These are phyloP conservation scores for Manihot esculenta DNA, from an alignment of 441 rosid species.

Conservation along the genomic window DNA sequence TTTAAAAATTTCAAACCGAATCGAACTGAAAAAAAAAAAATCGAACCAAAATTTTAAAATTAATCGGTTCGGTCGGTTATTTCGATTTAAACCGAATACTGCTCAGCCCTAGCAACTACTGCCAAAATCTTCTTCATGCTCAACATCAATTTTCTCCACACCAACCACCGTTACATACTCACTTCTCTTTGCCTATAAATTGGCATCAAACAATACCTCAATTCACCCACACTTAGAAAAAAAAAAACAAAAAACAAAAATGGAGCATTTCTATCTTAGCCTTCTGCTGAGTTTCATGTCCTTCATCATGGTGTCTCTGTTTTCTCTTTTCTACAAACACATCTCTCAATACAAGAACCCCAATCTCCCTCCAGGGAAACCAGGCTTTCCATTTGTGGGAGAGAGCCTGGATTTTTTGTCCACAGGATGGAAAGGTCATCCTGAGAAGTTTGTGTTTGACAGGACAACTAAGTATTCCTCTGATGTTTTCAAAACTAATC, in stretches of 20 bases:
- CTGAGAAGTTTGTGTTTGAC: slow-evolving; percentile 46
- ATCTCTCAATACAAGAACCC: slow-evolving; percentile 20
- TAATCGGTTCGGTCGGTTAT: too few relatives aligned
- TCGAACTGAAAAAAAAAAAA: too few relatives aligned
- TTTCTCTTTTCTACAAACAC: slow-evolving; percentile 25
- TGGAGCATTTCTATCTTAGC: slow-evolving; percentile 32
- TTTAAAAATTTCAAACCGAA: too few relatives aligned
- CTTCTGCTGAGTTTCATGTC: slow-evolving; percentile 26
- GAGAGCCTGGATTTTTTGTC: slow-evolving; percentile 45
- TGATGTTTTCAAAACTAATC: slow-evolving; percentile 39
- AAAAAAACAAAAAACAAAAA: neutral
- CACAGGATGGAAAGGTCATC: slow-evolving; percentile 44
- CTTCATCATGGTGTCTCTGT: slow-evolving; percentile 20
- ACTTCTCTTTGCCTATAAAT: too few relatives aligned
- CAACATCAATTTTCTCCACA: too few relatives aligned
- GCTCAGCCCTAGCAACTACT: too few relatives aligned
- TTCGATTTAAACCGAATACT: too few relatives aligned
- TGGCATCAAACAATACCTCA: too few relatives aligned
- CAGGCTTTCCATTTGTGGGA: slow-evolving; percentile 39
- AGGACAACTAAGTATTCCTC: slow-evolving; percentile 39
- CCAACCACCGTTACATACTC: too few relatives aligned
- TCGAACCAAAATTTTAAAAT: too few relatives aligned
- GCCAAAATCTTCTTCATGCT: too few relatives aligned
- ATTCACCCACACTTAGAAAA: too few relatives aligned
- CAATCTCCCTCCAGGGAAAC: slow-evolving; percentile 44